Evolutionary conservation across 768 basidiomycete genomes (phyloP).

Genomic region (Mycena vitilis): DNA sequence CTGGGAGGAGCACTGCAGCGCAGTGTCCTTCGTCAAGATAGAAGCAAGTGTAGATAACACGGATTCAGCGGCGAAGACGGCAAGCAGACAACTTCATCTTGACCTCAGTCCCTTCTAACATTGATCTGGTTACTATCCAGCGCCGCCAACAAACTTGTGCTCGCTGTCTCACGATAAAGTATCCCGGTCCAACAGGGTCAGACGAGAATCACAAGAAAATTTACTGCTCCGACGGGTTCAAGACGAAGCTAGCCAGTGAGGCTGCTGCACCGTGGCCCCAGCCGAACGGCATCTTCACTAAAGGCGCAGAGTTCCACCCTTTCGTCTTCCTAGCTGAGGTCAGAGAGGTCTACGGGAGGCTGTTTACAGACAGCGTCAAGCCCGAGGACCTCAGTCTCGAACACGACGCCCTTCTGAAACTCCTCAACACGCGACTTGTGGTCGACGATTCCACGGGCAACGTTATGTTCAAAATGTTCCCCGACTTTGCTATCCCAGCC

Average conservation of each 20-base stretch:
- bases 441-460: too few relatives aligned
- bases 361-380: neutral
- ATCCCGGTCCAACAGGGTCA: neutral
- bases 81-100: neutral
- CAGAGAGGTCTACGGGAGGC: neutral
- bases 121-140: neutral
- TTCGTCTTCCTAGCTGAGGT: neutral
- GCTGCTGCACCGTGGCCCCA: neutral
- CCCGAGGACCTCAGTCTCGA: neutral
- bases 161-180: neutral
- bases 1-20: neutral
- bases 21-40: neutral
- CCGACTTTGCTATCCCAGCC: too few relatives aligned
- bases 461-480: too few relatives aligned
- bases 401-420: too few relatives aligned
- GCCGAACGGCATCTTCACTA: constrained; percentile 2
- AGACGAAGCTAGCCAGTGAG: neutral
- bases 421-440: too few relatives aligned
- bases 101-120: neutral
- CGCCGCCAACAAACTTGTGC: neutral
- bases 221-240: constrained; percentile 2
- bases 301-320: neutral
- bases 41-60: neutral
- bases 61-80: too few relatives aligned
- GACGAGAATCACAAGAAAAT: neutral